Conservation (phyloP, 176 grass and related monocot genomes). For the Eragrostis nindensis region DNA sequence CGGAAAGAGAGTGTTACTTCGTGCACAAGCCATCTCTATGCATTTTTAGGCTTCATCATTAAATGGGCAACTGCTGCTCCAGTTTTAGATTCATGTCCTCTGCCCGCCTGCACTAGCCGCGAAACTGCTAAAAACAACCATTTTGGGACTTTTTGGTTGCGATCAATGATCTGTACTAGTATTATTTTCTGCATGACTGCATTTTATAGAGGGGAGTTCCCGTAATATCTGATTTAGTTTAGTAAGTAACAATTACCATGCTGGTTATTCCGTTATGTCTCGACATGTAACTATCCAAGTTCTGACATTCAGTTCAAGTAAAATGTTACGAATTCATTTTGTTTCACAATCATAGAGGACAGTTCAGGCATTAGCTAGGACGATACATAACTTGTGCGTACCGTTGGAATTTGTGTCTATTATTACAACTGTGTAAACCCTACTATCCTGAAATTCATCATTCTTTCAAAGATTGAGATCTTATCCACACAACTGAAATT, state of each 20-base stretch:
- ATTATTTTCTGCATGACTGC: no score
- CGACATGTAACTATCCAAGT: neutral
- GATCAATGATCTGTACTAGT: neutral
- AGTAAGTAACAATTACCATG: neutral
- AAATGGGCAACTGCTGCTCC: neutral
- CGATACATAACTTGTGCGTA: neutral
- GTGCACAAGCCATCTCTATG: neutral
- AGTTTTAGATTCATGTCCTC: neutral
- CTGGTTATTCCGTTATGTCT: neutral
- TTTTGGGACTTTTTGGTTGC: neutral
- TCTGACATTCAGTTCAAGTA: neutral
- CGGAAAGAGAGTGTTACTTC: neutral
- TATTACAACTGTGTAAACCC: neutral
- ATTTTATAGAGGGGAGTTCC: neutral
- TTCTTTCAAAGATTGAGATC: no score
- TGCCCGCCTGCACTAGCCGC: neutral
- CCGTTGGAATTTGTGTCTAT: neutral
- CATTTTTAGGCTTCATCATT: neutral
- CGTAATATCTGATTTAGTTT: neutral
- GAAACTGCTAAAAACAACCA: neutral
- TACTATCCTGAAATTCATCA: no score
- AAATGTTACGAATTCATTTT: neutral
- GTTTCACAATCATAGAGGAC: neutral
- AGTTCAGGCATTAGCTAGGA: neutral
- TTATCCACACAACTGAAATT: constrained; percentile 5